Percentiles rank a stretch among this genome's conserved stretches.
phyloP scores from a whole-genome alignment of 257 asterid species.

The Solanum peruvianum region DNA sequence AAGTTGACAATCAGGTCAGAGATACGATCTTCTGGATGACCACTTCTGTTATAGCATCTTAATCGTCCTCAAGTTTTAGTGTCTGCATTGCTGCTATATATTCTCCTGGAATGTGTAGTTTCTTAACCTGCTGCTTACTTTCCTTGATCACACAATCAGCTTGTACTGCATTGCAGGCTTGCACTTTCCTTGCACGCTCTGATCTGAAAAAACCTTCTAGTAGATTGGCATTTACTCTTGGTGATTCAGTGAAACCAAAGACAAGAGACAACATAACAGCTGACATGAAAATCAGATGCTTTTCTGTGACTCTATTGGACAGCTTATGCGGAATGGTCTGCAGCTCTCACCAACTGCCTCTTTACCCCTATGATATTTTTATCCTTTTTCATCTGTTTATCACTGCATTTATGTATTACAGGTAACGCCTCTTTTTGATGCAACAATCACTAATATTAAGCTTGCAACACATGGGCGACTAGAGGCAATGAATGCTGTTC shows the following conservation, averaged over 20 bases:
- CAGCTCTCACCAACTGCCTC: constrained; percentile 3
- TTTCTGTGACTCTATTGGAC: constrained; percentile 81
- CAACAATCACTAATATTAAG: constrained; percentile 84
- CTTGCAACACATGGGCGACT: constrained; percentile 87
- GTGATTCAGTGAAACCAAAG: constrained; percentile 84
- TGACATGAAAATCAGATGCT: constrained; percentile 88
- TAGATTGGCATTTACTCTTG: constrained; percentile 76
- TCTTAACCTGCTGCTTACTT: constrained; percentile 1
- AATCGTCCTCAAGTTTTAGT: background rate
- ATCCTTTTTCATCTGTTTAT: constrained; percentile 5
- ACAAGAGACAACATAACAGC: constrained; percentile 84
- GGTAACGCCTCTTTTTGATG: constrained; percentile 98
- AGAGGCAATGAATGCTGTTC: constrained; percentile 85
- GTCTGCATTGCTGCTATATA: background rate
- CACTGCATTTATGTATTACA: constrained; percentile 20
- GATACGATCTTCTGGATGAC: background rate
- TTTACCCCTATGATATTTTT: constrained; percentile 1
- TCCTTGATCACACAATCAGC: constrained; percentile 1
- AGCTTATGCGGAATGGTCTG: constrained; percentile 93
- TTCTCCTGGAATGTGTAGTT: background rate
- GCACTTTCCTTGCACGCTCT: constrained; percentile 92
- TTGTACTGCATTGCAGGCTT: constrained; percentile 48
- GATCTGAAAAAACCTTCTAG: constrained; percentile 86
- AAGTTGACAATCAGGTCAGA: constrained; percentile 92
- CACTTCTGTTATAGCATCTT: background rate